Conservation (phyloP, 23 red algal genomes). For the Pyropia yezoensis region DNA sequence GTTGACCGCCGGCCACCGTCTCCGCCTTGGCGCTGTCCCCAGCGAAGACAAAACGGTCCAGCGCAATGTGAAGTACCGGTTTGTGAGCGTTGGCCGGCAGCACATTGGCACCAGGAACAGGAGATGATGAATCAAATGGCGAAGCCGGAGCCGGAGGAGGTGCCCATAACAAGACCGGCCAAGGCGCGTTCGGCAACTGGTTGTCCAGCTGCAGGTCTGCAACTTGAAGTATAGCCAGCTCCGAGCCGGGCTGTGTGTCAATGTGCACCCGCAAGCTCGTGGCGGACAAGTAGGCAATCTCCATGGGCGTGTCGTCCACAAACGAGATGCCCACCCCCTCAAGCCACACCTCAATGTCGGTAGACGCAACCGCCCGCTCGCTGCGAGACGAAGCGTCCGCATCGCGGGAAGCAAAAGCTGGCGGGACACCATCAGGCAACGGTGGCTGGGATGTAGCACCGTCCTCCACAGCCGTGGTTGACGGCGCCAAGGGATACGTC, state of each 20-base stretch:
- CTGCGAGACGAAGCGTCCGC: too few relatives aligned
- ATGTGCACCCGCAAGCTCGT: slow-evolving; percentile 56
- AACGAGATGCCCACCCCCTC: slow-evolving; percentile 69
- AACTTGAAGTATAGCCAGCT: slow-evolving; percentile 39
- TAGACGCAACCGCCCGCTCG: too few relatives aligned
- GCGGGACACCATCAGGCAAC: too few relatives aligned
- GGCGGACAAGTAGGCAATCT: slow-evolving; percentile 62
- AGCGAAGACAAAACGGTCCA: slow-evolving; percentile 1
- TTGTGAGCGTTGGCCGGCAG: slow-evolving; percentile 10
- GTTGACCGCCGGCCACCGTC: background rate
- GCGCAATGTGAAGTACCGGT: slow-evolving; percentile 54
- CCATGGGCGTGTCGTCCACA: slow-evolving; percentile 51
- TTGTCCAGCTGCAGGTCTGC: slow-evolving; percentile 85
- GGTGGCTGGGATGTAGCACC: too few relatives aligned
- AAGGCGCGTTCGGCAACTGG: slow-evolving; percentile 48
- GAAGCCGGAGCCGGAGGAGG: slow-evolving; percentile 23
- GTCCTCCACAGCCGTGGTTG: too few relatives aligned
- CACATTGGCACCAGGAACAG: background rate
- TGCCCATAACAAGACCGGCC: slow-evolving; percentile 75
- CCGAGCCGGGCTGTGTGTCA: slow-evolving; percentile 41
- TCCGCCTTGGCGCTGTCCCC: too few relatives aligned
- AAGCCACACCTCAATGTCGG: slow-evolving; percentile 56
- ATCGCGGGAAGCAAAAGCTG: too few relatives aligned
- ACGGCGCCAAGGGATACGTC: too few relatives aligned
- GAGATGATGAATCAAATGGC: background rate